Conservation (phyloP, 257 asterid genomes). For the Nicotiana sylvestris region DNA sequence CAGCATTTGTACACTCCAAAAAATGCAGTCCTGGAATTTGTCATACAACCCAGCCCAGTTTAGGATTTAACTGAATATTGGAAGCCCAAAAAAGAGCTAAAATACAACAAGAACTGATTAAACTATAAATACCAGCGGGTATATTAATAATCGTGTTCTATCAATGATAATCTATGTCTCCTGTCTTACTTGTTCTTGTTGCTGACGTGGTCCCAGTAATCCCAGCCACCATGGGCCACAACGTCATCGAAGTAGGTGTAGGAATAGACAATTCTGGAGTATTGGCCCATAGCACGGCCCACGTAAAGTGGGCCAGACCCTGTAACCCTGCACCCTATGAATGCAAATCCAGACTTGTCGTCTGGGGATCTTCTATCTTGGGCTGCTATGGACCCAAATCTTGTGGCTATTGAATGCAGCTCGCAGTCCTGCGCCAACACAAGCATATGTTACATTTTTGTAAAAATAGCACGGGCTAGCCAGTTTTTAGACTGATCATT, state of each 20-base stretch:
- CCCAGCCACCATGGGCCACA: constrained; percentile 95
- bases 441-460: background rate
- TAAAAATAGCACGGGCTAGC: too few relatives aligned
- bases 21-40: constrained; percentile 30
- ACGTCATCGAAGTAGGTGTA: constrained; percentile 64
- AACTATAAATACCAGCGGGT: too few relatives aligned
- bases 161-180: too few relatives aligned
- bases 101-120: too few relatives aligned
- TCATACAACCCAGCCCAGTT: background rate
- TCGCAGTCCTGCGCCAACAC: constrained; percentile 54
- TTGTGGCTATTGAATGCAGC: constrained; percentile 68
- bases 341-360: constrained; percentile 77
- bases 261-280: constrained; percentile 69
- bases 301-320: constrained; percentile 75
- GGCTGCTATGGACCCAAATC: constrained; percentile 86
- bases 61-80: background rate
- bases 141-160: too few relatives aligned
- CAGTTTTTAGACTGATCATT: too few relatives aligned
- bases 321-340: constrained; percentile 60
- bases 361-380: constrained; percentile 54
- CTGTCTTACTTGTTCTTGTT: constrained; percentile 62
- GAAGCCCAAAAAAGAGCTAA: background rate
- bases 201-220: constrained; percentile 81
- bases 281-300: constrained; percentile 95
- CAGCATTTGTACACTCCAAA: constrained; percentile 42